phyloP scores from a whole-genome alignment of 306 rosid species.

The Coriaria nepalensis region DNA sequence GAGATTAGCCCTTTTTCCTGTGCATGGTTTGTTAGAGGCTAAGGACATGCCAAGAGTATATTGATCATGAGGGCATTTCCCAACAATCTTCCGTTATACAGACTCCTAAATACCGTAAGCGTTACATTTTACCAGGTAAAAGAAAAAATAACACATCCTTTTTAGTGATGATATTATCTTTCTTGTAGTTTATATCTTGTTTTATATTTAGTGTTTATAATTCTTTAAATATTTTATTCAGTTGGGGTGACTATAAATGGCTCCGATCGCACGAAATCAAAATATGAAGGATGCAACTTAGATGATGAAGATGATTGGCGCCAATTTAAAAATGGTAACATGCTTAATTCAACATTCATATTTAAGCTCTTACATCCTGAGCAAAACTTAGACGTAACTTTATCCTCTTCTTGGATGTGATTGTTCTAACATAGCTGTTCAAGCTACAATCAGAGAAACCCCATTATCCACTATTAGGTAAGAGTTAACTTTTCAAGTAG shows the following conservation, averaged over 20 bases:
- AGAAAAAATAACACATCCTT: constrained; percentile 31
- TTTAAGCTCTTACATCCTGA: constrained; percentile 4
- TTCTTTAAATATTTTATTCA: constrained; percentile 29
- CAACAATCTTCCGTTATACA: constrained; percentile 72
- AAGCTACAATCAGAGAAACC: constrained; percentile 75
- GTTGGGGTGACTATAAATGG: constrained; percentile 82
- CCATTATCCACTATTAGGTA: constrained; percentile 63
- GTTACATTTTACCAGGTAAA: constrained; percentile 81
- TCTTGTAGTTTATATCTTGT: neutral
- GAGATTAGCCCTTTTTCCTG: constrained; percentile 5
- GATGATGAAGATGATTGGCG: constrained; percentile 87
- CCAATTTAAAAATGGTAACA: constrained; percentile 66
- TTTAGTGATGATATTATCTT: neutral
- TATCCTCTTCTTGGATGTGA: constrained; percentile 10
- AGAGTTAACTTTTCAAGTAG: neutral
- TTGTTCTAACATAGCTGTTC: constrained; percentile 52
- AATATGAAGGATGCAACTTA: constrained; percentile 60
- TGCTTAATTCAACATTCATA: constrained; percentile 8
- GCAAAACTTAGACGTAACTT: constrained; percentile 14
- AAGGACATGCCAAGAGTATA: constrained; percentile 67
- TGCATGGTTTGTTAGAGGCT: constrained; percentile 43
- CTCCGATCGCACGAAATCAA: constrained; percentile 42
- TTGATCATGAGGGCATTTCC: constrained; percentile 66
- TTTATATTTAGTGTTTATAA: constrained; percentile 10
- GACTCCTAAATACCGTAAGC: constrained; percentile 83